Evolutionary conservation across 1,284 basidiomycete species (phyloP).

Genomic region (Serendipita sp.): DNA sequence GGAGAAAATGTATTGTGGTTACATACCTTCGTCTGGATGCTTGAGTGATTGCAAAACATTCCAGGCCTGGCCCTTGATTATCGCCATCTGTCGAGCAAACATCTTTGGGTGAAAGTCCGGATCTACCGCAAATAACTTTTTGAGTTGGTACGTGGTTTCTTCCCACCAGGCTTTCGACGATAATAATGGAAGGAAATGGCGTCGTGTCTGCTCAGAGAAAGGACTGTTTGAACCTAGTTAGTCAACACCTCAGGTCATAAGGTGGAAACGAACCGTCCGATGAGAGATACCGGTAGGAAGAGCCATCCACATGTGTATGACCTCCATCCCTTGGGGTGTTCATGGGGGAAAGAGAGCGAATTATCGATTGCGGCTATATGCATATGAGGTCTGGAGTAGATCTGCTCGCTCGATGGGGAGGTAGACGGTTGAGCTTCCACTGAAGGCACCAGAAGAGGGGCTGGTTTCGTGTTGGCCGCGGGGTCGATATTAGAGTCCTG

Average conservation of each 20-base stretch:
- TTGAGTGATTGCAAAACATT: conserved; percentile 75
- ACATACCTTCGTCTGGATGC: conserved; percentile 39
- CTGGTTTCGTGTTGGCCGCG: conserved; percentile 17
- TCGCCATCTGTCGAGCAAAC: conserved; percentile 72
- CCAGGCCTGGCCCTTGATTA: conserved; percentile 86
- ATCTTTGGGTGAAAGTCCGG: conserved; percentile 76
- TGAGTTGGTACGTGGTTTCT: conserved; percentile 64
- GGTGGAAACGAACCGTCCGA: conserved; percentile 36
- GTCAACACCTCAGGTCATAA: not conserved
- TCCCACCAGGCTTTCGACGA: conserved; percentile 83
- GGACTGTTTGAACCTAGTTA: conserved; percentile 26
- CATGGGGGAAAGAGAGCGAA: conserved; percentile 79
- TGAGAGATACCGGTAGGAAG: conserved; percentile 72
- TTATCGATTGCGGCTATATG: conserved; percentile 90
- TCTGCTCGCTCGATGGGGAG: conserved; percentile 21
- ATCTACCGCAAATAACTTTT: conserved; percentile 66
- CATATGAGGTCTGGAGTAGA: conserved; percentile 31
- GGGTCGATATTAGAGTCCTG: conserved; percentile 29
- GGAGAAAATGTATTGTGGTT: conserved; percentile 6
- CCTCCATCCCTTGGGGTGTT: conserved; percentile 80
- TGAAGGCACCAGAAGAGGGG: conserved; percentile 2
- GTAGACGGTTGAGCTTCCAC: conserved; percentile 10
- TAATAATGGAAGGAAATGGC: conserved; percentile 69
- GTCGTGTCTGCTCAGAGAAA: conserved; percentile 68
- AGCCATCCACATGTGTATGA: conserved; percentile 88